Base-by-base conservation (phyloP, 495 filamentous ascomycete species). In the Trichoderma asperelloides region DNA sequence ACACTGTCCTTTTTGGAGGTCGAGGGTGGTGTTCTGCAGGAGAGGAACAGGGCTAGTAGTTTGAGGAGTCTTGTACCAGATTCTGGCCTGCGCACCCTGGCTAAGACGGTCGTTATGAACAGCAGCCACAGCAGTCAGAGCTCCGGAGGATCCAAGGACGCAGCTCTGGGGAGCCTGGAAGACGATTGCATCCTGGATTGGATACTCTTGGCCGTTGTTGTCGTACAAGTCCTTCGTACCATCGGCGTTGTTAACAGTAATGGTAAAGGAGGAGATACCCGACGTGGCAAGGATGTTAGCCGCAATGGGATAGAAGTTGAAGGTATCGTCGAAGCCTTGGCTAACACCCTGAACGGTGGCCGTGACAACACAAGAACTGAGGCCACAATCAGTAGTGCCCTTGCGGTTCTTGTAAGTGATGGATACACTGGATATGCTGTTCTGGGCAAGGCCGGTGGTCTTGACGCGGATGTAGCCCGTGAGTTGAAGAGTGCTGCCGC, bases 361-460 rank as follows among this genome's bases (percentile, higher is more conserved):
- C 6, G 74, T 76, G 40, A 82, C 79, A n/a, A 77, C 75, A 65
- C 82, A 82, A 18, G 70, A 72, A 57, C 70, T 74, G 25, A 70
- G 63, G 16, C 79, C 78, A 37, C 79, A 82, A 55, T 93, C 96
- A 77, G 94, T 96, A 3, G 92, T 94, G 71, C 96, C 96, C 75
- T 93, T 93, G 71, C 90, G 89, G 74, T 97, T 96, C 79, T 96
- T 96, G 83, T 97, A 97, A 41, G 95, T 80, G 1, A 87, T 83
- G 3, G 88, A 85, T 69, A 98, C 49, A 57, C 76, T 75, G 41
- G 69, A 65, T 66, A 81, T 74, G 37, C 71, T 69, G 45, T 69
- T 70, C 8, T 62, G 68, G 11, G 74, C 77, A 33, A 77, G 65
- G 8, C 74, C 66, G 9, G 78, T 83, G 8, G 76, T 80, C 63